Evolutionary conservation across 2,329 filamentous ascomycete genomes (phyloP).

Genomic region (Phaeoacremonium minimum): DNA sequence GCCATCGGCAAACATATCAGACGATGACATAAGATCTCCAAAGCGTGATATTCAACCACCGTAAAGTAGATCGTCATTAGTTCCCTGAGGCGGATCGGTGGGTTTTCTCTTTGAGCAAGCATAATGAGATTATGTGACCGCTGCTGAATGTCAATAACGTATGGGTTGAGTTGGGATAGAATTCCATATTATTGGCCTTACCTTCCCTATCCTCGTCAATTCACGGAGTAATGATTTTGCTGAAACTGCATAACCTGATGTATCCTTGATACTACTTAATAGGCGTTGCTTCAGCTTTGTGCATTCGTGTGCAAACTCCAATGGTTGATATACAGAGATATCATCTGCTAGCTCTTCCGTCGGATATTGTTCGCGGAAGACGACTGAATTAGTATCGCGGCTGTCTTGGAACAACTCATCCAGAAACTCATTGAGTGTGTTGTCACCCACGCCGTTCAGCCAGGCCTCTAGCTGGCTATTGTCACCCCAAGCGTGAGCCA

Average conservation of each 20-base stretch:
- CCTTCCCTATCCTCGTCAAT: background rate
- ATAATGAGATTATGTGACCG: background rate
- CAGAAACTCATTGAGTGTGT: background rate
- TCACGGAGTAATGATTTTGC: background rate
- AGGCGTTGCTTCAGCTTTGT: background rate
- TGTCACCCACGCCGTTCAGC: background rate
- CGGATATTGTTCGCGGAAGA: background rate
- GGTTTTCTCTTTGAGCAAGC: background rate
- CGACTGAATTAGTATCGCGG: background rate
- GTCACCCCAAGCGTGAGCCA: background rate
- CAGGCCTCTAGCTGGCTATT: background rate
- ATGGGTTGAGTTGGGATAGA: background rate
- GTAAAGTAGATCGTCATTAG: background rate
- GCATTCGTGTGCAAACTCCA: constrained; percentile 1
- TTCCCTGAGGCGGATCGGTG: background rate
- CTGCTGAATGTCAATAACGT: background rate
- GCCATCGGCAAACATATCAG: background rate
- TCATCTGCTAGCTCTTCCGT: background rate
- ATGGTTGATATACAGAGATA: background rate
- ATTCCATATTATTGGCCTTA: background rate
- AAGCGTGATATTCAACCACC: constrained; percentile 1
- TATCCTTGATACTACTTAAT: background rate
- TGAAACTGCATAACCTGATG: background rate
- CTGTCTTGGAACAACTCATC: background rate
- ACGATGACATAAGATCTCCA: background rate